These are phyloP conservation scores for Leucogyrophana mollusca DNA, from an alignment of 768 basidiomycete species.

Conservation along the genomic window DNA sequence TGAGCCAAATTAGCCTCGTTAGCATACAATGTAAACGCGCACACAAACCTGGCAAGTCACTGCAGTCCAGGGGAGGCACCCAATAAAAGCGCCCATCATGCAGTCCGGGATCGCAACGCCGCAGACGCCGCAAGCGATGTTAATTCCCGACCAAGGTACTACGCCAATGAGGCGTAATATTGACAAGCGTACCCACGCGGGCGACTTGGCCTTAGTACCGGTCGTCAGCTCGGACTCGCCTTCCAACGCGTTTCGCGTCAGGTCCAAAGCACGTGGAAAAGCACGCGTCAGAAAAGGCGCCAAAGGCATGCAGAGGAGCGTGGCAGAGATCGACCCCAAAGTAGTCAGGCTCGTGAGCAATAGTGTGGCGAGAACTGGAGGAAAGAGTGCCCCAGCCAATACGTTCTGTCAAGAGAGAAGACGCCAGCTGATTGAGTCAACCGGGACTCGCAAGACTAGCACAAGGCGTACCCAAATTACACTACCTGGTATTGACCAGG, in stretches of 20 bases:
- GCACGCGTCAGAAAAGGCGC: constrained; percentile 78
- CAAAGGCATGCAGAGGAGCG: constrained; percentile 77
- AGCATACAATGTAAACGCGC: neutral
- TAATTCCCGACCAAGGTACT: constrained; percentile 97
- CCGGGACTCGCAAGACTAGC: constrained; percentile 8
- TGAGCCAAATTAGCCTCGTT: constrained; percentile 3
- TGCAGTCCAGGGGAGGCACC: constrained; percentile 85
- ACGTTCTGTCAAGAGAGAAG: constrained; percentile 63
- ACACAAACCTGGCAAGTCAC: constrained; percentile 80
- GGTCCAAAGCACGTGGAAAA: constrained; percentile 81
- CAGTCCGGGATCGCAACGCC: constrained; percentile 77
- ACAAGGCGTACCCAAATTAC: constrained; percentile 73
- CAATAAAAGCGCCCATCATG: constrained; percentile 79
- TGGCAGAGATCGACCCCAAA: constrained; percentile 79
- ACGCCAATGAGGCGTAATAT: constrained; percentile 89
- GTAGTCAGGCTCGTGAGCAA: constrained; percentile 85
- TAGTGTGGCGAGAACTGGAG: constrained; percentile 77
- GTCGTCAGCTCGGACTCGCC: constrained; percentile 51
- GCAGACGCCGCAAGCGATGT: constrained; percentile 92
- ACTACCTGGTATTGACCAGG: constrained; percentile 95
- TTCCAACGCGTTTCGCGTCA: constrained; percentile 81
- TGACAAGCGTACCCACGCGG: constrained; percentile 82
- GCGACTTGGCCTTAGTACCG: constrained; percentile 34
- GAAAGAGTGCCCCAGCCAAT: constrained; percentile 82
- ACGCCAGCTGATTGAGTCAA: constrained; percentile 12